Percentiles rank a stretch among this genome's conserved stretches.
These are phyloP conservation scores for Torulaspora maleeae DNA, from an alignment of 805 yeast genomes.

Conservation along the genomic window DNA sequence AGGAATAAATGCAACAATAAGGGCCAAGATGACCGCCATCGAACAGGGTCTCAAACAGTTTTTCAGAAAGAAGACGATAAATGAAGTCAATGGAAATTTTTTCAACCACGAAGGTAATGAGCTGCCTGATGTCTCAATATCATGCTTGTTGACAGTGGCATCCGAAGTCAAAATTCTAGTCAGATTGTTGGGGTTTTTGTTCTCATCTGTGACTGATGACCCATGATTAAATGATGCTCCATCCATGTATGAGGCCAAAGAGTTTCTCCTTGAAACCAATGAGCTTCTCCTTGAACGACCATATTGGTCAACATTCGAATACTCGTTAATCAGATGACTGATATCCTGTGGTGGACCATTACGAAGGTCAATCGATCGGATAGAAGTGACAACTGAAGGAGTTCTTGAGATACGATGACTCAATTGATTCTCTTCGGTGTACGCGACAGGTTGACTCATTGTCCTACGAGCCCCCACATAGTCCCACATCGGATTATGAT, in stretches of 20 bases:
- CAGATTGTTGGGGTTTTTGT: constrained; percentile 23
- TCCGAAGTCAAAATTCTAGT: constrained; percentile 35
- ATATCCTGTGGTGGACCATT: constrained; percentile 41
- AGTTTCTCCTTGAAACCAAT: constrained; percentile 18
- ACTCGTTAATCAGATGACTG: constrained; percentile 46
- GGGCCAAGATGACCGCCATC: constrained; percentile 57
- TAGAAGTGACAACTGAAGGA: constrained; percentile 9
- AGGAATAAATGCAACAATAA: constrained; percentile 76
- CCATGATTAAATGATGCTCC: constrained; percentile 3
- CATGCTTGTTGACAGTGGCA: constrained; percentile 32
- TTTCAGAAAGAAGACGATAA: constrained; percentile 37
- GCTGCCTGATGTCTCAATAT: constrained; percentile 31
- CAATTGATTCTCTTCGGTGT: constrained; percentile 12
- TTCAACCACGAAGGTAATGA: constrained; percentile 27
- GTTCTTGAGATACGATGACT: constrained; percentile 4
- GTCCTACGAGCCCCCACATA: constrained; percentile 12
- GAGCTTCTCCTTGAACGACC: constrained; percentile 28
- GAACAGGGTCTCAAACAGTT: constrained; percentile 73
- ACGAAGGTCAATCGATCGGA: constrained; percentile 31
- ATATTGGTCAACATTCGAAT: constrained; percentile 37
- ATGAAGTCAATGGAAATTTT: constrained; percentile 30
- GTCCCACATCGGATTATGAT: constrained; percentile 3
- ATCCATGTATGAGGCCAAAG: constrained; percentile 5
- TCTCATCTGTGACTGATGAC: constrained; percentile 14
- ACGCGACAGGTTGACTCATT: constrained; percentile 25